Conservation (phyloP, 495 filamentous ascomycete species). For the Evernia prunastri region DNA sequence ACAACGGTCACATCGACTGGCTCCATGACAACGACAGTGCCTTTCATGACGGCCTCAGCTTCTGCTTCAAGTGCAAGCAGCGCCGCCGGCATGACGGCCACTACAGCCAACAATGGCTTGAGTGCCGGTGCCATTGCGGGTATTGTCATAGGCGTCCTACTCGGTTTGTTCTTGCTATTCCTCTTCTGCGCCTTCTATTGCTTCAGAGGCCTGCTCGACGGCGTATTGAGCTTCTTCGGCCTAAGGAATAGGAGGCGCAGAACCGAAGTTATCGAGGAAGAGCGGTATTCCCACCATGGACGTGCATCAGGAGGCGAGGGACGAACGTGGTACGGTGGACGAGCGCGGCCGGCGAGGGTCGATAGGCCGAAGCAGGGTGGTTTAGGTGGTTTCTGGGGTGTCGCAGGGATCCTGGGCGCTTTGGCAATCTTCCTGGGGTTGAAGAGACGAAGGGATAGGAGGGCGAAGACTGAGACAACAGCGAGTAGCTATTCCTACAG, state of each 20-base stretch:
- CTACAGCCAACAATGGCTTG: constrained; percentile 46
- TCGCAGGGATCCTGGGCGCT: constrained; percentile 56
- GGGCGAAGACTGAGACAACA: constrained; percentile 41
- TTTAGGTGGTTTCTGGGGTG: constrained; percentile 49
- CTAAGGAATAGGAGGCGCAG: constrained; percentile 42
- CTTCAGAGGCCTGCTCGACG: constrained; percentile 57
- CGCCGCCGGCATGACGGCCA: constrained; percentile 38
- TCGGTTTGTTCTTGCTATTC: constrained; percentile 64
- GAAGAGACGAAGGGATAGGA: constrained; percentile 54
- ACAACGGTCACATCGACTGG: constrained; percentile 50
- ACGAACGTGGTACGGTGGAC: constrained; percentile 63
- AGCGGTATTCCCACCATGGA: constrained; percentile 54
- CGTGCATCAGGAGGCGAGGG: constrained; percentile 41
- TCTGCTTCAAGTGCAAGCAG: constrained; percentile 46
- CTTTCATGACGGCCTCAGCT: constrained; percentile 50
- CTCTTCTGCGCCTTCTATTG: constrained; percentile 72
- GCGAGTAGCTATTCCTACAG: constrained; percentile 45
- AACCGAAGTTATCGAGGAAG: constrained; percentile 56
- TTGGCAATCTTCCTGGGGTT: constrained; percentile 70
- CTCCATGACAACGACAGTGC: constrained; percentile 51
- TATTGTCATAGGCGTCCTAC: constrained; percentile 81
- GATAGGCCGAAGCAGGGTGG: constrained; percentile 44
- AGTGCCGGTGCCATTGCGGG: constrained; percentile 88
- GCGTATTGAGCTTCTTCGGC: constrained; percentile 60
- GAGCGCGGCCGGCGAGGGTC: constrained; percentile 41